Evolutionary conservation across 176 grass and related monocot species (phyloP), one percentile per base, ranked within the genome.

Genomic region (Avena insularis): DNA sequence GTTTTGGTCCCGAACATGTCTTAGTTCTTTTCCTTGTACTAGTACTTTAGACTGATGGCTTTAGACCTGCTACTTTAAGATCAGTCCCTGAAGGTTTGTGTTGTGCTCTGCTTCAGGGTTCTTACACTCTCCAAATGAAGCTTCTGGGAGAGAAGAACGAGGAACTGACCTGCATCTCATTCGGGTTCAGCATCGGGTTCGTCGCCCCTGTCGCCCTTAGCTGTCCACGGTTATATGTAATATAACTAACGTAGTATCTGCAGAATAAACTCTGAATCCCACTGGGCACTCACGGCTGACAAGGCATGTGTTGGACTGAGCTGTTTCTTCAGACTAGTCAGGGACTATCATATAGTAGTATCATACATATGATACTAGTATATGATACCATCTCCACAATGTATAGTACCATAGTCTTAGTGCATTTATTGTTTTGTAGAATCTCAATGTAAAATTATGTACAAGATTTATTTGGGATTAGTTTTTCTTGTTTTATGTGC

Each of bases 71-170:
- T 43, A 31, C 53, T 23, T 82, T 23, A 65, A 11, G 3, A 82
- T 83, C n/a, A 23, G 29, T 6, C 69, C 27, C 33, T 88, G 61
- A 53, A 36, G 6, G 67, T 68, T 36, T 69, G 43, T 79, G 47
- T 79, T 86, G 8, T 19, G 33, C n/a, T 75, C 21, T 76, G 35
- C 48, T 84, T 29, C 78, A 95, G 93, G 96, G 96, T 58, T 93
- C 96, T 12, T 98, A 98, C 90, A 92, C 78, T 4, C 78, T 98
- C 76, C 90, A 84, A 11, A 98, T 98, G 93, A 92, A 85, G 66
- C 84, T 95, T 75, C 20, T 67, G 63, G 93, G 90, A 20, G 82
- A 62, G 17, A 47, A 85, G 13, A 83, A 78, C 6, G 75, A 89
- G 33, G 66, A 90, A 58, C 84, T 98, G 40, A 95, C 93, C 67